Percentiles rank a stretch among this genome's conserved stretches.
phyloP scores from a whole-genome alignment of 345 rosid species.

The Mercurialis annua region DNA sequence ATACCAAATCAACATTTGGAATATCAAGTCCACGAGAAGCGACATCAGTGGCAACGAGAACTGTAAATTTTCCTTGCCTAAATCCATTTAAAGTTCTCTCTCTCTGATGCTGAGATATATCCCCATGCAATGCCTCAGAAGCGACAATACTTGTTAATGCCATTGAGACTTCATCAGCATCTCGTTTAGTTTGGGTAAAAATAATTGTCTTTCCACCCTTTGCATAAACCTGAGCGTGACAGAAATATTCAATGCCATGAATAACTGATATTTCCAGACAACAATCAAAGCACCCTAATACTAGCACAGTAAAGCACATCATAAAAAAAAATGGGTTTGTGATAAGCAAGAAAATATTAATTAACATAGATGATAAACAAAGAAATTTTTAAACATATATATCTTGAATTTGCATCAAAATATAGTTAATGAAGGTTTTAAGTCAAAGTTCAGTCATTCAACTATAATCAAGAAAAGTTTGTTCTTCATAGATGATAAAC shows the following conservation, averaged over 20 bases:
- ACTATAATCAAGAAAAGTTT: neutral
- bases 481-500: neutral
- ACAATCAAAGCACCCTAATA: neutral
- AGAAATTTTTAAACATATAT: neutral
- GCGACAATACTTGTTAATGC: conserved; percentile 78
- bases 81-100: conserved; percentile 94
- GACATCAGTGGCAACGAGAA: conserved; percentile 96
- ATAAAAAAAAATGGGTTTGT: neutral
- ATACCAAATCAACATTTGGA: conserved; percentile 88
- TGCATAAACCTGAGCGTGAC: conserved; percentile 67
- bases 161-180: conserved; percentile 92
- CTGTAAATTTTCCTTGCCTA: conserved; percentile 96
- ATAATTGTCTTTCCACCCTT: conserved; percentile 97
- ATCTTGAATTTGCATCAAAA: neutral
- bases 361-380: neutral
- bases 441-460: neutral
- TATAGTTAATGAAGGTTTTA: no score
- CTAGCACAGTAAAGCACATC: neutral
- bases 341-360: neutral
- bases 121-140: conserved; percentile 96
- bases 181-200: conserved; percentile 92
- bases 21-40: conserved; percentile 99
- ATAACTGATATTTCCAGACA: neutral
- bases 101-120: conserved; percentile 97
- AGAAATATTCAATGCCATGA: conserved; percentile 6